A percentile compares a stretch with the other conserved stretches of the same genome.
phyloP scores from a whole-genome alignment of 1,139 yeast genomes.

The Trichomonascaceae sp. region DNA sequence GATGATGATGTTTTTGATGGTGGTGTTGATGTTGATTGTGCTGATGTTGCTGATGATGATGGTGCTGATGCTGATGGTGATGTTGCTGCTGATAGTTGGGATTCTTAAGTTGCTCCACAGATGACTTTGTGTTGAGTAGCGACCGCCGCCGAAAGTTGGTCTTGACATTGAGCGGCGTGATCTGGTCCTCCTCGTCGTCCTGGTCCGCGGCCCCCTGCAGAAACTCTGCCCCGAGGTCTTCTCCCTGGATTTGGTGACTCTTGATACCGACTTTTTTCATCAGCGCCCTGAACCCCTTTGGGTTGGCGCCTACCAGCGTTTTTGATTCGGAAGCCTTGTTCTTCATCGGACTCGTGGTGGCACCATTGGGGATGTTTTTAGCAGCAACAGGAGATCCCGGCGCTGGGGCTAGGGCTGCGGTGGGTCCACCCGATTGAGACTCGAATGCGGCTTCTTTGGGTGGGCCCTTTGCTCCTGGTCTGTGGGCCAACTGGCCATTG shows the following conservation, averaged over 20 bases:
- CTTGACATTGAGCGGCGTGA: slow-evolving; percentile 4
- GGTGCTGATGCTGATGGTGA: too few species aligned
- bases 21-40: too few species aligned
- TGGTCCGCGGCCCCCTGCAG: slow-evolving; percentile 2
- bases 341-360: not conserved
- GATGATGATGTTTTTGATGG: too few species aligned
- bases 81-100: too few species aligned
- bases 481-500: too few species aligned
- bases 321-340: not conserved
- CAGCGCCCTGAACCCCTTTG: slow-evolving; percentile 2
- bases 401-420: not conserved
- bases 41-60: too few species aligned
- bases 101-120: slow-evolving; percentile 16
- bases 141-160: slow-evolving; percentile 14
- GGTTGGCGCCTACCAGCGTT: not conserved
- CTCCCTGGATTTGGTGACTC: too few species aligned
- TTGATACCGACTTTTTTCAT: slow-evolving; percentile 3
- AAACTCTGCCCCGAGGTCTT: slow-evolving; percentile 13
- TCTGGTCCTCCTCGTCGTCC: not conserved
- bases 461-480: too few species aligned
- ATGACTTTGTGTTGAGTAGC: slow-evolving; percentile 18
- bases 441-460: not conserved
- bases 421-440: not conserved
- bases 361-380: not conserved
- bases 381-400: not conserved